Evolutionary conservation across 163 green algal species (phyloP).

Genomic region (Volvox carteri): DNA sequence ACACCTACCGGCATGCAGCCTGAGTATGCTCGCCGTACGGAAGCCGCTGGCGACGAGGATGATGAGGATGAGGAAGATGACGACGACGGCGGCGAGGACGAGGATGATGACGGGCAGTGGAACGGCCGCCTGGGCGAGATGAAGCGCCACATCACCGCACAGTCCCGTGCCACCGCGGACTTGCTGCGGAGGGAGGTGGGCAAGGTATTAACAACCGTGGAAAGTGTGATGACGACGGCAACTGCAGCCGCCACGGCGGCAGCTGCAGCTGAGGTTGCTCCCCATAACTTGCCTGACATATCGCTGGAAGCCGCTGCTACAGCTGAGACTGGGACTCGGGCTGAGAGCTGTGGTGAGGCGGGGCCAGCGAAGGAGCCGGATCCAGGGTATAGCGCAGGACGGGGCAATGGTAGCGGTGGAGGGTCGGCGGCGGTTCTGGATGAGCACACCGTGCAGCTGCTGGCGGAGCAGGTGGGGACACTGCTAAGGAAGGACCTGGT

Average conservation of each 20-base stretch:
- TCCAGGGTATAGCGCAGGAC: too few relatives aligned
- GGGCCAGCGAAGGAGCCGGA: too few relatives aligned
- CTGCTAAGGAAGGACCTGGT: not conserved
- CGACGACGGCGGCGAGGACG: constrained; percentile 4
- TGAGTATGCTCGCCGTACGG: constrained; percentile 10
- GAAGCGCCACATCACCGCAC: constrained; percentile 35
- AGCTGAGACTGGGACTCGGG: not conserved
- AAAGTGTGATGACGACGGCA: not conserved
- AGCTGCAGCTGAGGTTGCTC: not conserved
- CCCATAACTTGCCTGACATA: too few relatives aligned
- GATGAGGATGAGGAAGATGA: constrained; percentile 25
- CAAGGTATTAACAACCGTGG: not conserved
- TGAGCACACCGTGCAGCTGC: not conserved
- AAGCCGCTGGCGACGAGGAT: constrained; percentile 5
- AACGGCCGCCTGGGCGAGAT: constrained; percentile 51
- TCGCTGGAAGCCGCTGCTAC: too few relatives aligned
- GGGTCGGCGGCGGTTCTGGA: not conserved
- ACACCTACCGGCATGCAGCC: constrained; percentile 1
- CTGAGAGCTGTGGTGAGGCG: too few relatives aligned
- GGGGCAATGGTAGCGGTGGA: too few relatives aligned
- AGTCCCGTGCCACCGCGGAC: constrained; percentile 13
- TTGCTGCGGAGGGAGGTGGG: constrained; percentile 7
- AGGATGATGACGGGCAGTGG: constrained; percentile 30
- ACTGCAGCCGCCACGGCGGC: not conserved
- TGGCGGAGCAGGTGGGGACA: not conserved